A percentile compares a stretch with the other conserved stretches of the same genome.
These are phyloP conservation scores for Cladosporium colombiae DNA, from an alignment of 2,329 filamentous ascomycete genomes.

Conservation along the genomic window DNA sequence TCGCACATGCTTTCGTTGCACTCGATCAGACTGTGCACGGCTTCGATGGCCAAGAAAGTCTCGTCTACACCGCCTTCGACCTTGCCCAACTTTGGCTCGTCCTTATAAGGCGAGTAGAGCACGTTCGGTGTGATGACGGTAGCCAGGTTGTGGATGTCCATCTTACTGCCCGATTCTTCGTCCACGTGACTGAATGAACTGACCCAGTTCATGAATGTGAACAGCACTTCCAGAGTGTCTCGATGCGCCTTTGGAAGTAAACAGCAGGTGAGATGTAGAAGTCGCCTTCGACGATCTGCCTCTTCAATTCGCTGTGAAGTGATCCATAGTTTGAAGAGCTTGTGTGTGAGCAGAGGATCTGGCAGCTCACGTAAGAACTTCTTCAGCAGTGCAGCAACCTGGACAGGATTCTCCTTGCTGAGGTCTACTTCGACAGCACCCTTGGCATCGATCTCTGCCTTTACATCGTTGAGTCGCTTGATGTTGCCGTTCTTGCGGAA, in stretches of 20 bases:
- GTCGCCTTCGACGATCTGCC: constrained; percentile 75
- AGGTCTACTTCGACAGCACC: constrained; percentile 85
- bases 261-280: constrained; percentile 89
- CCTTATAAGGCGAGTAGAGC: constrained; percentile 54
- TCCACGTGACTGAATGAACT: constrained; percentile 97
- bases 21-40: constrained; percentile 85
- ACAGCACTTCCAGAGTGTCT: constrained; percentile 91
- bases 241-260: constrained; percentile 88
- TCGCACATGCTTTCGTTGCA: constrained; percentile 97
- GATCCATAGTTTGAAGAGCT: constrained; percentile 88
- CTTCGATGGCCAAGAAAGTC: constrained; percentile 90
- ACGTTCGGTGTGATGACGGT: constrained; percentile 98
- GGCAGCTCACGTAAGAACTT: constrained; percentile 93
- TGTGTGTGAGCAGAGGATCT: constrained; percentile 91
- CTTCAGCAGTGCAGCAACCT: constrained; percentile 90
- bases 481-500: constrained; percentile 99
- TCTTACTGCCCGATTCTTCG: constrained; percentile 95
- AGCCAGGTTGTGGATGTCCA: constrained; percentile 96
- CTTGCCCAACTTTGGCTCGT: constrained; percentile 46
- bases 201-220: constrained; percentile 95
- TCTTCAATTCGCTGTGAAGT: constrained; percentile 83
- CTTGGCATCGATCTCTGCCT: constrained; percentile 81
- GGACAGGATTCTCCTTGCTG: constrained; percentile 85
- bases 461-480: constrained; percentile 82
- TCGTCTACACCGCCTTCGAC: constrained; percentile 60